Evolutionary conservation across 495 filamentous ascomycete genomes (phyloP).

Genomic region (Cenococcum geophilum): DNA sequence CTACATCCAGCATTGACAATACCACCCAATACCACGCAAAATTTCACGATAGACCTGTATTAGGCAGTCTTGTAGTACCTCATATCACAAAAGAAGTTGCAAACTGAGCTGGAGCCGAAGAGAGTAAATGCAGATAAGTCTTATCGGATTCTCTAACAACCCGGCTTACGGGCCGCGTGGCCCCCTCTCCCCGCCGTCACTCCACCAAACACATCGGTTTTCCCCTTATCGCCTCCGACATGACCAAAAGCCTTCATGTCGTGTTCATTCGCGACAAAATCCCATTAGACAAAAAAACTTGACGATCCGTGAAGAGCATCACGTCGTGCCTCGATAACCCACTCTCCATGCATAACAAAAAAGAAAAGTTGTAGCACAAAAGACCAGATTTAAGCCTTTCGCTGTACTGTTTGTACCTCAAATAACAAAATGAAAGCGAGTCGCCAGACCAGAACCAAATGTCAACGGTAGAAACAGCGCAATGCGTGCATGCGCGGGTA

Average conservation of each 20-base stretch:
- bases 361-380: conserved; percentile 1
- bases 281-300: conserved; percentile 3
- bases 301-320: conserved; percentile 6
- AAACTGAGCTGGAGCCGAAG: not conserved
- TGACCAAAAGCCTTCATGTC: not conserved
- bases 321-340: conserved; percentile 1
- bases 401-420: not conserved
- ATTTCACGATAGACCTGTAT: not conserved
- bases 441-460: conserved; percentile 18
- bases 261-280: not conserved
- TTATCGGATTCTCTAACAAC: not conserved
- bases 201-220: not conserved
- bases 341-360: not conserved
- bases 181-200: not conserved
- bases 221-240: not conserved
- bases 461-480: conserved; percentile 24
- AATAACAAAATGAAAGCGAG: conserved; percentile 13
- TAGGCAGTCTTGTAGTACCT: not conserved
- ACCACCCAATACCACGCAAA: not conserved
- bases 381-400: not conserved
- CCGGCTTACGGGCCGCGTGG: not conserved
- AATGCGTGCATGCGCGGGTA: conserved; percentile 6
- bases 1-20: not conserved
- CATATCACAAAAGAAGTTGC: not conserved
- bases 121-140: not conserved